Evolutionary conservation across 2,329 filamentous ascomycete species (phyloP).

Genomic region (Pseudocercospora vitis): DNA sequence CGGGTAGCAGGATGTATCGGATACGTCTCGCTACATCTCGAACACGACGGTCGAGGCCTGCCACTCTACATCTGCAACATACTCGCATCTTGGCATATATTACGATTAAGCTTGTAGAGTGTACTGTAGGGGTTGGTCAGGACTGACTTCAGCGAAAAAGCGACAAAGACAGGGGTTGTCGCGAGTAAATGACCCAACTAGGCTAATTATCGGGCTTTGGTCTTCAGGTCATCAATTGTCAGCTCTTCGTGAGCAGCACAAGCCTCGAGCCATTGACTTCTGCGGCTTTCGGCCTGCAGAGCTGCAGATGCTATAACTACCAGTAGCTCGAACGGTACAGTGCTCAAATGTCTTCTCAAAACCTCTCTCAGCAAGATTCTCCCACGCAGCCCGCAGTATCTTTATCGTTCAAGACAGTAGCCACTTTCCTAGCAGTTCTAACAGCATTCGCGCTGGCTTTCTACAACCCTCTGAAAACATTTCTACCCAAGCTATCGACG

Average conservation of each 20-base stretch:
- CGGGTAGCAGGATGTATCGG: no score
- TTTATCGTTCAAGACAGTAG: conserved; percentile 32
- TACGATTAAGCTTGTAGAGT: no score
- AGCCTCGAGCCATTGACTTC: conserved; percentile 16
- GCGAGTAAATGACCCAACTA: not conserved
- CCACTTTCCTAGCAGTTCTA: conserved; percentile 38
- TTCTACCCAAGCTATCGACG: conserved; percentile 38
- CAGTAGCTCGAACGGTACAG: conserved; percentile 6
- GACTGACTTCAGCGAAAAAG: not conserved
- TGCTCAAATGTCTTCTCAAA: conserved; percentile 30
- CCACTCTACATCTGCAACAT: no score
- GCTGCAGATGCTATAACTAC: conserved; percentile 30
- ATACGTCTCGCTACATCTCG: no score
- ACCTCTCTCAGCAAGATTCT: conserved; percentile 11
- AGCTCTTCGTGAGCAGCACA: conserved; percentile 15
- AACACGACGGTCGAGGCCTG: no score
- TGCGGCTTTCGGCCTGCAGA: no score
- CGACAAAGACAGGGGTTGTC: not conserved
- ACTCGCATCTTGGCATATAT: no score
- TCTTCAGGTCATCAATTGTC: conserved; percentile 12
- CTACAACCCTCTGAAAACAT: conserved; percentile 42
- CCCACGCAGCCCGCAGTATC: conserved; percentile 11
- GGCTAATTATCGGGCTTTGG: not conserved
- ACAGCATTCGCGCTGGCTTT: conserved; percentile 51
- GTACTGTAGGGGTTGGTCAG: no score